These are phyloP conservation scores for Solanum bulbocastanum DNA, from an alignment of 257 asterid genomes.

Conservation along the genomic window DNA sequence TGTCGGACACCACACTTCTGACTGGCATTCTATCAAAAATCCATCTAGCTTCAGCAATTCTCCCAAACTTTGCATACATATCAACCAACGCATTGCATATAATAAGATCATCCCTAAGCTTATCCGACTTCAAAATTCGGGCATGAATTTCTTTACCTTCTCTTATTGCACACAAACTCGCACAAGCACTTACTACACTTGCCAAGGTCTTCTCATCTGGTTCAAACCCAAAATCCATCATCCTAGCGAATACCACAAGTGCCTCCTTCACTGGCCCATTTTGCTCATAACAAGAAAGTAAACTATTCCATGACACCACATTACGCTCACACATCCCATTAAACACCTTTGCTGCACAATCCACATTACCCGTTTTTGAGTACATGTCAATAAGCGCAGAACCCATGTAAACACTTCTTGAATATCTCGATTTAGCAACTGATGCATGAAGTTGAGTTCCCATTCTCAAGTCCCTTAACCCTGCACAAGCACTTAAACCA, in stretches of 20 bases:
- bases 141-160: conserved; percentile 4
- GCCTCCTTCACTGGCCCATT: conserved; percentile 4
- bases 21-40: conserved; percentile 6
- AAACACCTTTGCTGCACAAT: background rate
- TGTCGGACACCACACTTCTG: conserved; percentile 4
- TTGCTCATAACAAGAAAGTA: conserved; percentile 7
- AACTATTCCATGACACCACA: conserved; percentile 12
- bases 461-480: background rate
- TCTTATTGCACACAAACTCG: background rate
- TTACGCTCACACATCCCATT: conserved; percentile 3
- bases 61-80: conserved; percentile 4
- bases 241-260: background rate
- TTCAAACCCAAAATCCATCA: background rate
- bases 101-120: conserved; percentile 1
- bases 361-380: background rate
- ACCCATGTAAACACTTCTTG: background rate
- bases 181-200: conserved; percentile 9
- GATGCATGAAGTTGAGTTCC: conserved; percentile 3
- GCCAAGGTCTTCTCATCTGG: conserved; percentile 10
- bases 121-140: background rate
- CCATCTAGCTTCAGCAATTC: conserved; percentile 1
- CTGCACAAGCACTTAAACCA: conserved; percentile 4
- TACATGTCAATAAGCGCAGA: conserved; percentile 5
- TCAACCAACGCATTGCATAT: conserved; percentile 4
- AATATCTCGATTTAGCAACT: background rate